Conservation (phyloP, 495 filamentous ascomycete genomes). For the Aspergillus sparsus region DNA sequence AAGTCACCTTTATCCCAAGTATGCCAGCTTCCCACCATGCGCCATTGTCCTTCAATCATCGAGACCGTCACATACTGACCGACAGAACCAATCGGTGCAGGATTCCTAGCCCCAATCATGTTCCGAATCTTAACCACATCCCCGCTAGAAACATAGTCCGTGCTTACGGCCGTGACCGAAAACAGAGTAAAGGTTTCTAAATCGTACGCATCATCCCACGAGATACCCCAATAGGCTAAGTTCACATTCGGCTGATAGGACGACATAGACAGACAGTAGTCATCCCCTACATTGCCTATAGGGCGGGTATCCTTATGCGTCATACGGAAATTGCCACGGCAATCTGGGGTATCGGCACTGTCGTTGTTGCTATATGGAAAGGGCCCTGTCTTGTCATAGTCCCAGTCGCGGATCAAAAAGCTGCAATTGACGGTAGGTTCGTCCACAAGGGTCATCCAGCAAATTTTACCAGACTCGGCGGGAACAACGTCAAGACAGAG, state of each 20-base stretch:
- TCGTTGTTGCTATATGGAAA: slow-evolving; percentile 3
- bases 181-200: slow-evolving; percentile 7
- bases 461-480: background rate
- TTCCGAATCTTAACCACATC: slow-evolving; percentile 7
- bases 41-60: background rate
- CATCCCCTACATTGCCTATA: background rate
- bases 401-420: slow-evolving; percentile 7
- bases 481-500: background rate
- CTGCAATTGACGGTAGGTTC: slow-evolving; percentile 1
- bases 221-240: slow-evolving; percentile 4
- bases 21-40: background rate
- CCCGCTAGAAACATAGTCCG: background rate
- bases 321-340: slow-evolving; percentile 3
- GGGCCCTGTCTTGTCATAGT: slow-evolving; percentile 1
- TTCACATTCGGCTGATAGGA: background rate
- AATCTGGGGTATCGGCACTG: background rate
- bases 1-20: background rate
- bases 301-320: background rate
- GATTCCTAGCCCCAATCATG: slow-evolving; percentile 1
- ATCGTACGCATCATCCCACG: slow-evolving; percentile 2
- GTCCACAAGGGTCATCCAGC: slow-evolving; percentile 5
- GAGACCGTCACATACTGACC: background rate
- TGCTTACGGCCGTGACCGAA: background rate
- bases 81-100: background rate
- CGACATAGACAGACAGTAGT: slow-evolving; percentile 1